phyloP scores from a whole-genome alignment of 2,329 filamentous ascomycete genomes.

The Chaetoscypha palmicola region DNA sequence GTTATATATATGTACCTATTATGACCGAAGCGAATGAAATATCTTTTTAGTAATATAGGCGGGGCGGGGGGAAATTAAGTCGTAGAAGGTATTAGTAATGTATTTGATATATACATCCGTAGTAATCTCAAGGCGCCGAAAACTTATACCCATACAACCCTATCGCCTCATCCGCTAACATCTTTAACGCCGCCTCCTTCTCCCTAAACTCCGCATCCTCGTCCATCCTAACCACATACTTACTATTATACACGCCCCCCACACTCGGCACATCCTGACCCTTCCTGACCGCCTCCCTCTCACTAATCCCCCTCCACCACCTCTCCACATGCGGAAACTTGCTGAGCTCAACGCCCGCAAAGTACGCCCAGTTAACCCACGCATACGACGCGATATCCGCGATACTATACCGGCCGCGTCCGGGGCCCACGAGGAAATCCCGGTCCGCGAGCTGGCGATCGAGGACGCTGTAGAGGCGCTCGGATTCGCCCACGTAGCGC shows the following conservation, averaged over 20 bases:
- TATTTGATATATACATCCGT: too few species aligned
- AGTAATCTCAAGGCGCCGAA: too few species aligned
- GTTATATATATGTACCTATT: too few species aligned
- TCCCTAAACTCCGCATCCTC: slow-evolving; percentile 42
- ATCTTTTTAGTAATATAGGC: too few species aligned
- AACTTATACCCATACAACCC: slow-evolving; percentile 28
- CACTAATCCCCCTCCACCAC: slow-evolving; percentile 58
- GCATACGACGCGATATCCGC: slow-evolving; percentile 68
- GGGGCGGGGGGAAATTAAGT: too few species aligned
- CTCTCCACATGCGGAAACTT: slow-evolving; percentile 59
- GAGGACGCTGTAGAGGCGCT: slow-evolving; percentile 66
- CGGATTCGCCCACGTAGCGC: slow-evolving; percentile 68
- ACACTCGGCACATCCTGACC: slow-evolving; percentile 54
- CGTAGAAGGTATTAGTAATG: too few species aligned
- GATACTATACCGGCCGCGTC: slow-evolving; percentile 51
- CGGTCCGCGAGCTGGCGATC: slow-evolving; percentile 53
- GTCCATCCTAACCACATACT: slow-evolving; percentile 36
- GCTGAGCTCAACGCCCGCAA: slow-evolving; percentile 56
- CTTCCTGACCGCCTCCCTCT: slow-evolving; percentile 54
- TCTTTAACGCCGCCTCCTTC: slow-evolving; percentile 33
- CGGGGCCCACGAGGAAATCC: slow-evolving; percentile 48
- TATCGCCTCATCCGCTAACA: slow-evolving; percentile 23
- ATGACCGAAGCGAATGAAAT: too few species aligned
- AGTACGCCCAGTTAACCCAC: slow-evolving; percentile 55
- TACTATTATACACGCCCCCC: slow-evolving; percentile 35